Evolutionary conservation across 352 stramenopile species (phyloP).

Genomic region (Pythium insidiosum): DNA sequence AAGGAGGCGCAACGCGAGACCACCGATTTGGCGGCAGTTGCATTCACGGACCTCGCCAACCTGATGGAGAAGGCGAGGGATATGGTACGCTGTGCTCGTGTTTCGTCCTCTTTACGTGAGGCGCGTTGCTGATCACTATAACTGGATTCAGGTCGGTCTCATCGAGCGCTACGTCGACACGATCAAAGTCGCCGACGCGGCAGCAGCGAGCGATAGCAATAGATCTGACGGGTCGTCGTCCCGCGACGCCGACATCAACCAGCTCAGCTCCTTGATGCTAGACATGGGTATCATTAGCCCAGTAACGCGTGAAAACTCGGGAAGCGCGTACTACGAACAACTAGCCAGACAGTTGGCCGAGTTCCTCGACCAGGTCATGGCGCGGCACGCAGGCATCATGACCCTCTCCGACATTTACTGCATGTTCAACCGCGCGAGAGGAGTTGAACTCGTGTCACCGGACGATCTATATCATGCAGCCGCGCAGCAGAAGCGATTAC

Average conservation of each 20-base stretch:
- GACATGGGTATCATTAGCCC: conserved; percentile 92
- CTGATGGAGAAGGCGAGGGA: conserved; percentile 88
- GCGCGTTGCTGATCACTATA: no score
- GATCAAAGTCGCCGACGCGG: conserved; percentile 38
- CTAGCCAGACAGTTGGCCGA: conserved; percentile 86
- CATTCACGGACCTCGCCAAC: conserved; percentile 87
- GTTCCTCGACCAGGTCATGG: conserved; percentile 79
- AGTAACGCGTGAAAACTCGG: conserved; percentile 87
- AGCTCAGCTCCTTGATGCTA: conserved; percentile 82
- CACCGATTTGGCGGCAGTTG: conserved; percentile 62
- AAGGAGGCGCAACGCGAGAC: conserved; percentile 77
- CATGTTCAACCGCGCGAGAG: conserved; percentile 96
- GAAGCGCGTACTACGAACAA: conserved; percentile 86
- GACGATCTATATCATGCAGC: conserved; percentile 94
- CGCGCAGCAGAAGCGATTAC: conserved; percentile 71
- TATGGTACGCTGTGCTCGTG: conserved; percentile 58
- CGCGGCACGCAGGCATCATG: conserved; percentile 93
- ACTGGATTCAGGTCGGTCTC: conserved; percentile 33
- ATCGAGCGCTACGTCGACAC: conserved; percentile 89
- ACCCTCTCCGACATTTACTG: conserved; percentile 98
- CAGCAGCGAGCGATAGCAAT: conserved; percentile 1
- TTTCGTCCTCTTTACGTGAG: background rate
- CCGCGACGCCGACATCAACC: conserved; percentile 55
- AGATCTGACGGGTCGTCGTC: no score
- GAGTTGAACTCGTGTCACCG: conserved; percentile 95